Conservation (phyloP, 2,329 filamentous ascomycete genomes). For the Cadophora gregata region DNA sequence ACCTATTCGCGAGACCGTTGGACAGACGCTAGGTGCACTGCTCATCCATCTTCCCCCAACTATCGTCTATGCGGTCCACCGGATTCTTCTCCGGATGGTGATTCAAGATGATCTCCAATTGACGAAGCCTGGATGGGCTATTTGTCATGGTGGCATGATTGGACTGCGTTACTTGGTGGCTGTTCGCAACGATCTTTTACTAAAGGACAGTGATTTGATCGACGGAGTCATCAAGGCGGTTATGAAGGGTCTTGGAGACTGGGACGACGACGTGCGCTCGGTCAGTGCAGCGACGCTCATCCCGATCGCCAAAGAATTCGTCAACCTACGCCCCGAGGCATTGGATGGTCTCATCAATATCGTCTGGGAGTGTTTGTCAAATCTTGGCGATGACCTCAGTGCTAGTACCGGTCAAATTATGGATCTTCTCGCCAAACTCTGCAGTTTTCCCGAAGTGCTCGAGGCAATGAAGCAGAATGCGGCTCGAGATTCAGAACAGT, state of each 20-base stretch:
- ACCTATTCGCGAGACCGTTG: constrained; percentile 92
- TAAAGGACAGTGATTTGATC: constrained; percentile 83
- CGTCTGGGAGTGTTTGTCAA: constrained; percentile 96
- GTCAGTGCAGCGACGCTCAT: constrained; percentile 98
- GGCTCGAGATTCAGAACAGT: constrained; percentile 80
- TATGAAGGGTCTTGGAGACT: constrained; percentile 91
- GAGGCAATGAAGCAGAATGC: constrained; percentile 94
- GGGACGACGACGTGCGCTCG: constrained; percentile 93
- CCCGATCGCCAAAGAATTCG: constrained; percentile 94
- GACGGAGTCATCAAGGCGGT: constrained; percentile 92
- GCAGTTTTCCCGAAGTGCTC: constrained; percentile 90
- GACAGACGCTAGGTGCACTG: constrained; percentile 89
- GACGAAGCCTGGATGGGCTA: constrained; percentile 82
- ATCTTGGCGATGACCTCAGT: constrained; percentile 95
- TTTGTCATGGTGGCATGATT: constrained; percentile 98
- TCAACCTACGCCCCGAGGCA: constrained; percentile 78
- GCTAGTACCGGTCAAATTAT: constrained; percentile 98
- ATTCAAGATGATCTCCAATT: constrained; percentile 85
- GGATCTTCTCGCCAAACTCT: constrained; percentile 95
- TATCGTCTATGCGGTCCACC: constrained; percentile 85
- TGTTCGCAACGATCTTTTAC: constrained; percentile 87
- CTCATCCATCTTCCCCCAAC: constrained; percentile 80
- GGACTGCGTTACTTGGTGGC: constrained; percentile 94
- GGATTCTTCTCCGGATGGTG: constrained; percentile 84
- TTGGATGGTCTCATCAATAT: constrained; percentile 87